phyloP scores from a whole-genome alignment of 2,329 filamentous ascomycete species.

The Graphilbum fragrans region DNA sequence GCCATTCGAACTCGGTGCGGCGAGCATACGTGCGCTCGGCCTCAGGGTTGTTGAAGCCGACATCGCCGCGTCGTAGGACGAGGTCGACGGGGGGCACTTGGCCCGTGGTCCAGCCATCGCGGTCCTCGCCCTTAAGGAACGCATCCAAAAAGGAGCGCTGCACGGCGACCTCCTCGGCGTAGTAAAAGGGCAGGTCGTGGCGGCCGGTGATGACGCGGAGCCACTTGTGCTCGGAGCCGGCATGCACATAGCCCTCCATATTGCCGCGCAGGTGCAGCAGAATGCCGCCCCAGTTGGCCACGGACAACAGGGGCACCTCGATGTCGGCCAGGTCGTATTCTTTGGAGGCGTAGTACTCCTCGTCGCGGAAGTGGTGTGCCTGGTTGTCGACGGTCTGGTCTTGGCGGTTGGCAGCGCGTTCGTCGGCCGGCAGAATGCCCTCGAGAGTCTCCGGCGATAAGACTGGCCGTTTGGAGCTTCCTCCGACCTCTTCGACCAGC shows the following conservation, averaged over 20 bases:
- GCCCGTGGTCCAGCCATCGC: slow-evolving; percentile 46
- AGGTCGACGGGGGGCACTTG: slow-evolving; percentile 48
- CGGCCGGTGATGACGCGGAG: slow-evolving; percentile 57
- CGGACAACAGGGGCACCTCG: slow-evolving; percentile 52
- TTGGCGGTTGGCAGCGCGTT: slow-evolving; percentile 32
- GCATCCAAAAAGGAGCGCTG: slow-evolving; percentile 58
- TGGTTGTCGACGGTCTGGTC: slow-evolving; percentile 35
- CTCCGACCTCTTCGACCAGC: slow-evolving; percentile 18
- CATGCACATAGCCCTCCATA: slow-evolving; percentile 50
- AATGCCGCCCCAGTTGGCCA: slow-evolving; percentile 63
- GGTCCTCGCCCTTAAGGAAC: slow-evolving; percentile 57
- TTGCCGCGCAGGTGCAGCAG: slow-evolving; percentile 58
- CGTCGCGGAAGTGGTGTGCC: slow-evolving; percentile 44
- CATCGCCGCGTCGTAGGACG: slow-evolving; percentile 51
- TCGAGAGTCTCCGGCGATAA: slow-evolving; percentile 36
- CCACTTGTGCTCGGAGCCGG: slow-evolving; percentile 56
- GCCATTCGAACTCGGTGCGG: slow-evolving; percentile 52
- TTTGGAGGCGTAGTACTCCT: slow-evolving; percentile 51
- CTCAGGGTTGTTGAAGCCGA: slow-evolving; percentile 52
- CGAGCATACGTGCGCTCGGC: slow-evolving; percentile 43
- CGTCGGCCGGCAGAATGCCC: slow-evolving; percentile 41
- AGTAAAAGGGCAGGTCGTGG: slow-evolving; percentile 64
- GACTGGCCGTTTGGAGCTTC: slow-evolving; percentile 15
- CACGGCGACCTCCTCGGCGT: slow-evolving; percentile 53
- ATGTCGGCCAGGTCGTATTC: slow-evolving; percentile 56